Conservation (phyloP, 129 eudicot species). For the Chrysanthemum seticuspe region DNA sequence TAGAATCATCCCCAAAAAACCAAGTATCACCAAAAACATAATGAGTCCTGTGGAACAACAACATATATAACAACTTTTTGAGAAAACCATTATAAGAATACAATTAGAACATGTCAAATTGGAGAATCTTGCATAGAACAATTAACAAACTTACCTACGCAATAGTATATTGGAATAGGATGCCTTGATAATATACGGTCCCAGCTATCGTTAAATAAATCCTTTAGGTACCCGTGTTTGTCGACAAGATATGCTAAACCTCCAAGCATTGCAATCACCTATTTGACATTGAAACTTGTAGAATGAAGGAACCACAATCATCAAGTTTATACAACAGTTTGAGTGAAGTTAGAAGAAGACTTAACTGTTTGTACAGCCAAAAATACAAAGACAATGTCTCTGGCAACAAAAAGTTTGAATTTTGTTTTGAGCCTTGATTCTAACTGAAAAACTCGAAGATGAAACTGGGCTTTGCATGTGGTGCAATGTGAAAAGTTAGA, state of each 20-base stretch:
- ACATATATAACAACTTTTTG: not conserved
- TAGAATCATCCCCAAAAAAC: too few relatives aligned
- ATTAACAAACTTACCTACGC: constrained; percentile 52
- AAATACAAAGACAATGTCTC: constrained; percentile 75
- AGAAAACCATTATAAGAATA: not conserved
- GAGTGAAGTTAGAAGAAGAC: constrained; percentile 23
- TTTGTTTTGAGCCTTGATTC: constrained; percentile 77
- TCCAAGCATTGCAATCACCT: constrained; percentile 71
- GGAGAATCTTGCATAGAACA: not conserved
- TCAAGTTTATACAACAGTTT: not conserved
- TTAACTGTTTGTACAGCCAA: constrained; percentile 78
- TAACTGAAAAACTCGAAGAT: constrained; percentile 57
- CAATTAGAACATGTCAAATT: not conserved
- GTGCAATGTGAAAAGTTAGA: constrained; percentile 91
- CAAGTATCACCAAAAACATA: constrained; percentile 40
- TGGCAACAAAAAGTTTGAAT: constrained; percentile 77
- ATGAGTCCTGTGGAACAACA: constrained; percentile 38
- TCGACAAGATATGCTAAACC: constrained; percentile 64
- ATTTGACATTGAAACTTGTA: not conserved
- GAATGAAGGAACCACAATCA: too few relatives aligned
- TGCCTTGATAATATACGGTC: constrained; percentile 83
- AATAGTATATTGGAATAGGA: constrained; percentile 84
- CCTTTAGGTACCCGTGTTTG: constrained; percentile 67
- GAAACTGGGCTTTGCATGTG: constrained; percentile 90
- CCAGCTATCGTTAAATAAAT: constrained; percentile 78